Conservation (phyloP, 202 grass and related monocot species). For the Carex arenaria region DNA sequence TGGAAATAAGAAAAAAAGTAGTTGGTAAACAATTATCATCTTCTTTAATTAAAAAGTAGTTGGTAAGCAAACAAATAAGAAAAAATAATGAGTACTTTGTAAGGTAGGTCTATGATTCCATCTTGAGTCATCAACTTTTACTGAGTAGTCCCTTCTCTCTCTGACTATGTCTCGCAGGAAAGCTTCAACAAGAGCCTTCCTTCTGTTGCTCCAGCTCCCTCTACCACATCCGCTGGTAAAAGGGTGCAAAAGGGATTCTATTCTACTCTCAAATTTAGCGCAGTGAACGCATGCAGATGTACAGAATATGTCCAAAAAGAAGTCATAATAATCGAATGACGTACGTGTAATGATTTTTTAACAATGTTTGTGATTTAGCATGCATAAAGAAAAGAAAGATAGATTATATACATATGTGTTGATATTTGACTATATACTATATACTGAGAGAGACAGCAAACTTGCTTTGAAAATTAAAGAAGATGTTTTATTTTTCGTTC, state of each 20-base stretch:
- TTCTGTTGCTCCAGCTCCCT: background rate
- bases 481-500: no score
- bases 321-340: background rate
- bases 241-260: background rate
- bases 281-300: background rate
- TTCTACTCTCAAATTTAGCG: slow-evolving; percentile 10
- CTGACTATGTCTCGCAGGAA: background rate
- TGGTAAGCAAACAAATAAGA: background rate
- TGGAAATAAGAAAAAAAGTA: no score
- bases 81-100: background rate
- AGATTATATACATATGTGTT: no score
- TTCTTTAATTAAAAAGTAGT: no score
- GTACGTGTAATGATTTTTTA: background rate
- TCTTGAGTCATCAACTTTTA: background rate
- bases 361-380: background rate
- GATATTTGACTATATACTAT: no score
- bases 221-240: background rate
- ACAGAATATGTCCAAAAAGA: background rate
- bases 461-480: no score
- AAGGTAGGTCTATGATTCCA: background rate
- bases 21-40: no score
- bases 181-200: slow-evolving; percentile 16
- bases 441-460: no score
- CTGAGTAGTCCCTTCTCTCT: background rate
- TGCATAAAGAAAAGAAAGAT: no score